Evolutionary conservation across 2,329 filamentous ascomycete genomes (phyloP), one percentile per base, ranked within the genome.

Genomic region (Neofusicoccum cordaticola): DNA sequence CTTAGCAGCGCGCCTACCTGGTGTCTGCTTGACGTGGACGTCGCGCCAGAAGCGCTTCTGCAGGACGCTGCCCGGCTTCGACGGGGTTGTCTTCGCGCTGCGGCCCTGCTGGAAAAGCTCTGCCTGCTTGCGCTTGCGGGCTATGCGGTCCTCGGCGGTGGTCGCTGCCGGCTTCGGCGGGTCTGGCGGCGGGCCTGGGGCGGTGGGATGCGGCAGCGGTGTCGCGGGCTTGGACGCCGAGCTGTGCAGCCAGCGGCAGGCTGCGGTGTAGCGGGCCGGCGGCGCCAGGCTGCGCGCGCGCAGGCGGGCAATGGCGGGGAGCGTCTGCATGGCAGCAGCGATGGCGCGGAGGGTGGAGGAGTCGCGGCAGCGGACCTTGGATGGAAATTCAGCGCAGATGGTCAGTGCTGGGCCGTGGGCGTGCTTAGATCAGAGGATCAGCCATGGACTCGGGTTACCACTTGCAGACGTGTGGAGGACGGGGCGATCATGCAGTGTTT

Each of bases 41-140:
- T 95, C 86, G 77, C 90, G 92, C 94, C 94, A 98, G 81, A 97
- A 97, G 62, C 93, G 85, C 80, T 88, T 91, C 73, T 83, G 83
- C 72, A 88, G 82, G 65, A 85, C 73, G 41, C 75, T 80, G 17
- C 76, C 74, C 1, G 82, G 81, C 68, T 83, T 83, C 37, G 75
- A 70, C 2, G 80, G 76, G 61, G 79, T 73, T 2, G 77, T 66
- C 56, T 75, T 78, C 61, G 79, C 68, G 67, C 81, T 74, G 67
- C 82, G 79, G 4, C 80, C 80, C 71, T 80, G 73, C 66, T 79
- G 73, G 66, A 85, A 73, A 39, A 81, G 71, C 66, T 84, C 81
- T 2, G 80, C 80, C 71, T 86, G 83, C 67, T 81, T 78, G 66
- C 78, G 75, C 69, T 83, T 83, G 62, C 82, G 74, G 37, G 80